Evolutionary conservation across 768 basidiomycete species (phyloP).

Genomic region (Mycena crocata): DNA sequence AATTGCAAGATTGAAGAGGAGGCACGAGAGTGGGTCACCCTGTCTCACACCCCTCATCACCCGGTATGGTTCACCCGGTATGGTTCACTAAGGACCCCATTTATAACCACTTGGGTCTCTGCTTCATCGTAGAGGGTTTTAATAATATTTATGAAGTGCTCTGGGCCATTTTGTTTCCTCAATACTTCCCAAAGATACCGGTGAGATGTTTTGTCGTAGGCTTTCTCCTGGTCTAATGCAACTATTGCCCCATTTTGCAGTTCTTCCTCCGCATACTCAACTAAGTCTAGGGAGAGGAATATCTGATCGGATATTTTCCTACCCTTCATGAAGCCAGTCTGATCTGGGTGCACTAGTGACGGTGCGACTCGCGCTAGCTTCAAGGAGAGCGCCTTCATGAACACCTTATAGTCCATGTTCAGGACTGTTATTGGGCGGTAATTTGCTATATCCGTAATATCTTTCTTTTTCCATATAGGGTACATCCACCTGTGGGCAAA

Average conservation of each 20-base stretch:
- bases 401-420: not conserved
- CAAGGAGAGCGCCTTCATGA: not conserved
- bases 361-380: not conserved
- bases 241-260: not conserved
- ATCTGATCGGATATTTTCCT: not conserved
- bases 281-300: not conserved
- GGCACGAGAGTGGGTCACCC: conserved; percentile 6
- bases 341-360: not conserved
- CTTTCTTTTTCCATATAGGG: not conserved
- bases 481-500: not conserved
- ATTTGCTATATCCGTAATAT: not conserved
- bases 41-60: not conserved
- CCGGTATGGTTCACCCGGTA: not conserved
- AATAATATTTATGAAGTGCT: not conserved
- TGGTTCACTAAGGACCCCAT: not conserved
- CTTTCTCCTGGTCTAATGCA: not conserved
- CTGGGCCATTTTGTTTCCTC: not conserved
- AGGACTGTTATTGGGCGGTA: not conserved
- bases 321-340: conserved; percentile 3
- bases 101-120: conserved; percentile 2
- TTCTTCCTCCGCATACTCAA: not conserved
- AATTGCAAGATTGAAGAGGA: not conserved
- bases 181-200: not conserved
- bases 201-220: not conserved
- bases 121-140: not conserved